Evolutionary conservation across 495 filamentous ascomycete species (phyloP).

Genomic region (Talaromyces proteolyticus): DNA sequence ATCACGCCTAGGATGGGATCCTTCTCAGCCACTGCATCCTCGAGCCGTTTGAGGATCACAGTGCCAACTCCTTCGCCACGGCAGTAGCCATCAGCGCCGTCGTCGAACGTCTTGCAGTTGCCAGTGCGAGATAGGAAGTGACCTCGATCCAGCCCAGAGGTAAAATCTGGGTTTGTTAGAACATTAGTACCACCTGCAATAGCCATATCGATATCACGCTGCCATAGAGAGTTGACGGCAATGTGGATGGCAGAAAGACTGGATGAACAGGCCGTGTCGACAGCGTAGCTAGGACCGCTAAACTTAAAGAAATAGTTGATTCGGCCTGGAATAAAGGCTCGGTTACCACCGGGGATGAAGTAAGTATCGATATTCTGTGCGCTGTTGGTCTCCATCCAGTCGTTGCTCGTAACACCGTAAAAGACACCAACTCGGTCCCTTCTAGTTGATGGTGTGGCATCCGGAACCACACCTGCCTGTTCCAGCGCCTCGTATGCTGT

Average conservation of each 20-base stretch:
- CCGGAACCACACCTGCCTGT: slow-evolving; percentile 83
- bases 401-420: slow-evolving; percentile 88
- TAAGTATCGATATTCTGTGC: slow-evolving; percentile 90
- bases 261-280: slow-evolving; percentile 89
- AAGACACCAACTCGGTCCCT: slow-evolving; percentile 84
- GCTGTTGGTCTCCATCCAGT: slow-evolving; percentile 87
- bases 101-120: slow-evolving; percentile 75
- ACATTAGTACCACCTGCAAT: slow-evolving; percentile 77
- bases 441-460: slow-evolving; percentile 77
- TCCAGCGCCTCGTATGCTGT: slow-evolving; percentile 90
- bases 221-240: slow-evolving; percentile 76
- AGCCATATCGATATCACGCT: slow-evolving; percentile 78
- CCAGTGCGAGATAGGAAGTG: slow-evolving; percentile 79
- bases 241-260: slow-evolving; percentile 78
- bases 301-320: slow-evolving; percentile 91
- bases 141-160: slow-evolving; percentile 73
- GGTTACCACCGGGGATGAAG: slow-evolving; percentile 84
- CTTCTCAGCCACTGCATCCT: slow-evolving; percentile 67
- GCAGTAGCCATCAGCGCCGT: slow-evolving; percentile 74
- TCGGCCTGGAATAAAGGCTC: slow-evolving; percentile 81
- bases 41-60: slow-evolving; percentile 66
- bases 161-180: slow-evolving; percentile 83
- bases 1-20: slow-evolving; percentile 69
- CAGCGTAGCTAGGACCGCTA: slow-evolving; percentile 74
- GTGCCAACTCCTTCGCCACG: slow-evolving; percentile 67